Evolutionary conservation across 1,284 basidiomycete genomes (phyloP).

Genomic region (Ceratobasidium sp.): DNA sequence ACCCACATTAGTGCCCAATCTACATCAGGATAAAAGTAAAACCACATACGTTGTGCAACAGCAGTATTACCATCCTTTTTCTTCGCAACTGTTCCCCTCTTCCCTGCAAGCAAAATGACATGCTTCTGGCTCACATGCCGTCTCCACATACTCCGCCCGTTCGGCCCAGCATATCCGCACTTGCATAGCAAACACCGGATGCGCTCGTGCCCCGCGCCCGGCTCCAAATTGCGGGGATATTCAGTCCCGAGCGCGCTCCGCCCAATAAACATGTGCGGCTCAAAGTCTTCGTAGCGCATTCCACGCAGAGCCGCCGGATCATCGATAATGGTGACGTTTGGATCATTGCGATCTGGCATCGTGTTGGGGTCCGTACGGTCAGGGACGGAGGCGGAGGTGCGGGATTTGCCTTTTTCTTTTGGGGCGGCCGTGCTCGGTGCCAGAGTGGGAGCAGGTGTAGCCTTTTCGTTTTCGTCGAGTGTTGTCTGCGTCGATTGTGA

Average conservation of each 20-base stretch:
- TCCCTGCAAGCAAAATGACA: constrained; percentile 37
- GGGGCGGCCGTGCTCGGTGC: constrained; percentile 1
- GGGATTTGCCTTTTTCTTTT: constrained; percentile 37
- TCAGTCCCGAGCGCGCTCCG: constrained; percentile 40
- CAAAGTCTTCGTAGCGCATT: constrained; percentile 43
- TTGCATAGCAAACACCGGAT: constrained; percentile 45
- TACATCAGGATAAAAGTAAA: not conserved
- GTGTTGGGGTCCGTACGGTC: constrained; percentile 36
- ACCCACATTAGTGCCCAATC: not conserved
- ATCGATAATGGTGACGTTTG: constrained; percentile 33
- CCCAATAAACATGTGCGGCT: constrained; percentile 41
- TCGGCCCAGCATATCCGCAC: constrained; percentile 44
- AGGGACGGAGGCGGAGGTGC: constrained; percentile 1
- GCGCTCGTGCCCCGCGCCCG: constrained; percentile 42
- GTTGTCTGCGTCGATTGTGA: constrained; percentile 14
- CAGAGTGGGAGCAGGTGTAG: not conserved
- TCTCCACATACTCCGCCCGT: constrained; percentile 46
- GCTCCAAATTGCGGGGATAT: constrained; percentile 45
- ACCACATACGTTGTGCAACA: constrained; percentile 6
- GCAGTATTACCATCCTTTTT: constrained; percentile 23
- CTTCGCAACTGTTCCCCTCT: constrained; percentile 37
- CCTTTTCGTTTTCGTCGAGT: not conserved
- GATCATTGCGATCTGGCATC: constrained; percentile 37
- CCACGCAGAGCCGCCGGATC: constrained; percentile 23
- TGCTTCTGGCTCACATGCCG: constrained; percentile 45